Evolutionary conservation across 495 filamentous ascomycete genomes (phyloP), one percentile per base, ranked within the genome.

Genomic region (Elasticomyces elasticus): DNA sequence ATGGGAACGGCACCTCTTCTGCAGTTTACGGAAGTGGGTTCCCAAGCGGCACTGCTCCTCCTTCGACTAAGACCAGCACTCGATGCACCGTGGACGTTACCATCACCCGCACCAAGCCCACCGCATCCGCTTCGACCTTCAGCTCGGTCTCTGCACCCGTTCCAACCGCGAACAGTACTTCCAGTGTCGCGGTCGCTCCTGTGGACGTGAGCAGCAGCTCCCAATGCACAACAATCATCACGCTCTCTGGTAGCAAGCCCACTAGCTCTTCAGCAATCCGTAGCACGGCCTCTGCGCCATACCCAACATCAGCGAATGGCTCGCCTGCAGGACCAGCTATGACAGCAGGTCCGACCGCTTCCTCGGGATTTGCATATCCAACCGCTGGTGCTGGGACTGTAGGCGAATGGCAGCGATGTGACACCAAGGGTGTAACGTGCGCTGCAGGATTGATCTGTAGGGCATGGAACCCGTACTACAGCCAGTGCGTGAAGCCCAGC

Each of bases 401-500:
- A 1, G 52, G 41, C 2, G 28, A 35, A 27, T 54, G 42, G 28
- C 41, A 54, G 41, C 41, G 41, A 2, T 54, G 52, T 22, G 52
- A 42, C 42, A 42, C 41, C 26, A 38, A 7, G 52, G 43, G n/a
- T 54, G 48, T 28, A 38, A 4, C 9, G 22, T 54, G 43, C 26
- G 41, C 40, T 23, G n/a, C 28, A n/a, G 52, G 26, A 1, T 23
- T 54, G 52, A 28, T 46, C 5, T 54, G 43, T 23, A 46, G 40
- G 43, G 52, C 25, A 5, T 54, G 52, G 52, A 54, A 54, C 17
- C 25, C 7, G 9, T 48, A 54, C 25, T 54, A 48, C 37, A 51
- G 13, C 19, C 49, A 41, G 49, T 51, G 33, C 33, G 22, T 51
- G 30, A 28, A 25, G 10, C 5, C 45, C 2, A 4, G 25, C 45